Evolutionary conservation across 805 yeast species (phyloP), one percentile per base, ranked within the genome.

Genomic region (Saccharomycopsis sp.): DNA sequence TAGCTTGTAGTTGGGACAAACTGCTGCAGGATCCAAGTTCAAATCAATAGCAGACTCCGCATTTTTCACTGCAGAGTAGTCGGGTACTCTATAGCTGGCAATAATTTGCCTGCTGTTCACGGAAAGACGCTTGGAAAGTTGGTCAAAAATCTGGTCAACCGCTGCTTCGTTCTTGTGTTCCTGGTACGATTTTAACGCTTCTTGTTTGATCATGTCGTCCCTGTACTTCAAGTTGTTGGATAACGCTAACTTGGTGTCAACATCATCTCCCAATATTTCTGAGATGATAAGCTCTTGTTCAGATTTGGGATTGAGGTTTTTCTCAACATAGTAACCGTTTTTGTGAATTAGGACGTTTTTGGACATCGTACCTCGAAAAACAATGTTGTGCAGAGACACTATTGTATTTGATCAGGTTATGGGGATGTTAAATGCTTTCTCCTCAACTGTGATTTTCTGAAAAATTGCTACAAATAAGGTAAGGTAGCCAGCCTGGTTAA

Each of bases 261-360:
- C 50, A 40, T 54, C 57, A 14, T 60, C 62, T n/a, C 62, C 62
- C 12, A 60, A 16, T 29, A 60, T 57, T 21, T 60, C 61, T 8
- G 61, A 40, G 21, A 57, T 44, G 9, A 60, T 40, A 8, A 50
- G 56, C 12, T 60, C 57, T 34, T 54, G 52, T 44, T 57, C 56
- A 18, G 56, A 51, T 14, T 52, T 54, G 16, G 48, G 48, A 44
- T 44, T 18, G 21, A 44, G 18, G 16, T 44, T 44, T 7, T 44
- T n/a, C 48, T 44, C 21, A 44, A 18, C 48, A 44, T 44, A 44
- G 21, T 44, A 44, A 44, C 48, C 21, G 48, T 44, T 44, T 44
- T 44, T n/a, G 16, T 44, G 48, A 44, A 44, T 44, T 5, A n/a
- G 18, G 48, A 44, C 21, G 21, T 44, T 44, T 12, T 44, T 44